A percentile compares a stretch with the other conserved stretches of the same genome.
phyloP scores from a whole-genome alignment of 371 early-diverging fungal genomes.

The Rhizomucor pusillus region DNA sequence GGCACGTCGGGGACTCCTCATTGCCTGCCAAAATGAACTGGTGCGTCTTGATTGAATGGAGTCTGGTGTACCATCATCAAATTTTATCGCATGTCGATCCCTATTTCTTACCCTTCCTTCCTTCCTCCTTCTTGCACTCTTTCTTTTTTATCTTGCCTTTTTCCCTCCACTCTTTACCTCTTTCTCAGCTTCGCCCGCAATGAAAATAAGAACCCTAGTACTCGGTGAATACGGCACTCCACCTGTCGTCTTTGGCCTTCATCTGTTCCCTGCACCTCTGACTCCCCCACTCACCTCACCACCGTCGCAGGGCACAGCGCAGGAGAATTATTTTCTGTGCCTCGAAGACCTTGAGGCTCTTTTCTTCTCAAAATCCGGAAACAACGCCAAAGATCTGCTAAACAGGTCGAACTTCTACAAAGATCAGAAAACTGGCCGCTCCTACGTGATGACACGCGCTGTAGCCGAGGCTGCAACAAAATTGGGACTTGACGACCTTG shows the following conservation, averaged over 20 bases:
- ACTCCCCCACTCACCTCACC: slow-evolving; percentile 18
- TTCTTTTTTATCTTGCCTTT: slow-evolving; percentile 1
- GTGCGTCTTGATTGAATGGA: too few relatives aligned
- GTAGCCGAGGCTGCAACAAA: slow-evolving; percentile 10
- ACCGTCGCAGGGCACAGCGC: background rate
- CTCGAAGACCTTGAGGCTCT: slow-evolving; percentile 17
- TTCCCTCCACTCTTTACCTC: slow-evolving; percentile 5
- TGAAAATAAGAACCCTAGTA: slow-evolving; percentile 16
- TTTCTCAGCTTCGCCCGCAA: background rate
- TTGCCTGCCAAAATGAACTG: too few relatives aligned
- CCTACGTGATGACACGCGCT: slow-evolving; percentile 16
- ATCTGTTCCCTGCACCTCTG: slow-evolving; percentile 20
- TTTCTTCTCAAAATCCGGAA: slow-evolving; percentile 1
- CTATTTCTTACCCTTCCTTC: slow-evolving; percentile 3
- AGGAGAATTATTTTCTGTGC: slow-evolving; percentile 11
- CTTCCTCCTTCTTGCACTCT: slow-evolving; percentile 3
- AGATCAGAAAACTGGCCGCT: slow-evolving; percentile 15
- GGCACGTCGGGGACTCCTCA: too few relatives aligned
- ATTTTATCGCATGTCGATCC: background rate
- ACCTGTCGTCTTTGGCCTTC: slow-evolving; percentile 15
- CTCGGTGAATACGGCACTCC: slow-evolving; percentile 19
- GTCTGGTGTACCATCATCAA: too few relatives aligned
- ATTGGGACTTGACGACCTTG: slow-evolving; percentile 6
- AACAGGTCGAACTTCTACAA: slow-evolving; percentile 10
- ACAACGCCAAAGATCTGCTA: background rate